Percentiles rank a stretch among this genome's conserved stretches.
These are phyloP conservation scores for Fusarium domesticum DNA, from an alignment of 2,329 filamentous ascomycete species.

Conservation along the genomic window DNA sequence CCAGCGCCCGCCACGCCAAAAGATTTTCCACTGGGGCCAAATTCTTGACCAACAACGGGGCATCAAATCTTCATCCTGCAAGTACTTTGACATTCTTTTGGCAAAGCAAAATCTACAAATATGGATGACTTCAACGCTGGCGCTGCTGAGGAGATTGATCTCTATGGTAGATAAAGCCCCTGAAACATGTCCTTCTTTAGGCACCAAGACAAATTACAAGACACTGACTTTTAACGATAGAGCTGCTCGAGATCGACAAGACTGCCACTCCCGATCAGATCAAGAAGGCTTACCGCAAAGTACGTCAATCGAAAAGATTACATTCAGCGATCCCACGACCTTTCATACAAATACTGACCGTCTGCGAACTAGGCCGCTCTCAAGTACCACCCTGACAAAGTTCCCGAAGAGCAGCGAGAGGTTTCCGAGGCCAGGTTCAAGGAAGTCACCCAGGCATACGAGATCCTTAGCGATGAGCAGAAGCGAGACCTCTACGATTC, in stretches of 20 bases:
- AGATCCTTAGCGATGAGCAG: conserved; percentile 94
- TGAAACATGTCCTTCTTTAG: conserved; percentile 1
- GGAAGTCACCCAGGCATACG: conserved; percentile 87
- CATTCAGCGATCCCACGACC: background rate
- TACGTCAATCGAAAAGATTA: conserved; percentile 37
- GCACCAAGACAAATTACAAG: background rate
- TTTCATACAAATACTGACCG: conserved; percentile 12
- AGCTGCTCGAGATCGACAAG: conserved; percentile 73
- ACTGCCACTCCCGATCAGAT: conserved; percentile 74
- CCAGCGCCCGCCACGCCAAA: background rate
- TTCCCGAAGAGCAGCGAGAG: conserved; percentile 77
- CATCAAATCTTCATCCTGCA: background rate
- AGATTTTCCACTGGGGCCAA: background rate
- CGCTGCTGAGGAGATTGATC: conserved; percentile 49
- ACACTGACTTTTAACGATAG: conserved; percentile 43
- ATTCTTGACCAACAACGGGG: background rate
- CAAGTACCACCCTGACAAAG: conserved; percentile 92
- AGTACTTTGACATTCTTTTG: too few relatives aligned
- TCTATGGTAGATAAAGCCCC: conserved; percentile 51
- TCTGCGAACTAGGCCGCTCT: conserved; percentile 71
- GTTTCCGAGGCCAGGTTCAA: conserved; percentile 93
- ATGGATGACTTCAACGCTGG: conserved; percentile 30
- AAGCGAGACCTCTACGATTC: conserved; percentile 89
- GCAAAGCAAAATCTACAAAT: conserved; percentile 5
- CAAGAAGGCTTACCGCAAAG: conserved; percentile 96